Base-by-base conservation (phyloP, 2,329 filamentous ascomycete species). In the Dendrostoma leiphaemia region DNA sequence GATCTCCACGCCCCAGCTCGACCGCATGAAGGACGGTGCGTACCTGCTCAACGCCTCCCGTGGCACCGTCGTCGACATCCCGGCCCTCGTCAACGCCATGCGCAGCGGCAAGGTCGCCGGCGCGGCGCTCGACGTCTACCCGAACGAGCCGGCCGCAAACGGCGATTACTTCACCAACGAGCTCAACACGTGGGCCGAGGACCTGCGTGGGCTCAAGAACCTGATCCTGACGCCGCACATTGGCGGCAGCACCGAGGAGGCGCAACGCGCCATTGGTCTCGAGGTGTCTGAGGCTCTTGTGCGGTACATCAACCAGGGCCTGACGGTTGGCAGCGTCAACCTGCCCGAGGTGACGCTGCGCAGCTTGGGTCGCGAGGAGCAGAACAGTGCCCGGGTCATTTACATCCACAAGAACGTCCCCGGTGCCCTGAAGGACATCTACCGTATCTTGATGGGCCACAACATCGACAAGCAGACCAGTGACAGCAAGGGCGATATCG, bases 381-480 rank as follows among this genome's bases (percentile, higher is more conserved):
- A 88, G 23, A 86, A 96, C 69, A 89, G 94, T 69, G 91, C 92
- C 52, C 88, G 94, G 68, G 83, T 97, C 60, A 92, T 97, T 66
- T 99, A 93, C 73, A 95, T 99, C 63, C 94, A 99, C 76, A 89
- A 88, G 73, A 99, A 99, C 74, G 85, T 97, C 21, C 94, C 94
- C 45, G 94, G 94, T 79, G 94, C 99, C 59, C 79, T 99, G 71
- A 84, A 91, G 67, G 90, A 88, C 76, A 94, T 99, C 62, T 99
- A 99, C 78, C 90, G 94, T 66, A 91, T 97, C 59, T 81, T 99
- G 45, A 90, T 89, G 40, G 86, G 95, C 66, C 92, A 99, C 78
- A 99, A 99, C 71, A 92, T 99, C 63, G 93, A 97, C 76, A 97
- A 97, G 80, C 94, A 99, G 75, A 97, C 95, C 78, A 94, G 90